Percentiles rank a stretch among this genome's conserved stretches.
Conservation (phyloP, 192 early-diverging fungal species). For the Entomortierella chlamydospora region DNA sequence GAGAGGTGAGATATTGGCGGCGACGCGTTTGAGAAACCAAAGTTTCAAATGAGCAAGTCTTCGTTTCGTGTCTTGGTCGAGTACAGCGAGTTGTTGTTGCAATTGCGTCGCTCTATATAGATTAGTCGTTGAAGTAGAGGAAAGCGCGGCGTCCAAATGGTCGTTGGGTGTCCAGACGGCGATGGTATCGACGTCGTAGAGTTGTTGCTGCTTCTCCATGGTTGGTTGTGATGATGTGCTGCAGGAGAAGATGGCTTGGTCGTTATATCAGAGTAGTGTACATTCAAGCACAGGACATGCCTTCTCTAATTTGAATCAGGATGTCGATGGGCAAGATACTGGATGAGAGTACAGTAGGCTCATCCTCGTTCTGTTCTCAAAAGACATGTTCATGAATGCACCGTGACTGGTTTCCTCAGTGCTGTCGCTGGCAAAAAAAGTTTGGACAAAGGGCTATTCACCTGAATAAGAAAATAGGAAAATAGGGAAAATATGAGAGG, state of each 20-base stretch:
- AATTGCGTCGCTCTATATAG: not conserved
- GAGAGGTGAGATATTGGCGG: conserved; percentile 41
- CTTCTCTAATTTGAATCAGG: too few relatives aligned
- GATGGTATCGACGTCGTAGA: conserved; percentile 56
- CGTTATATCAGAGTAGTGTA: too few relatives aligned
- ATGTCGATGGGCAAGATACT: too few relatives aligned
- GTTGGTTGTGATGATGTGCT: not conserved
- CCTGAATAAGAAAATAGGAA: too few relatives aligned
- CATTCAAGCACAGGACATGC: too few relatives aligned
- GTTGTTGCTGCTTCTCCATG: conserved; percentile 47
- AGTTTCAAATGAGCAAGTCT: conserved; percentile 24
- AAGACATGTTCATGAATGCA: too few relatives aligned
- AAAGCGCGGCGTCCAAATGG: conserved; percentile 18
- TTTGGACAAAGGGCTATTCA: not conserved
- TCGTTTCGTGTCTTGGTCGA: conserved; percentile 31
- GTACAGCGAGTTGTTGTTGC: conserved; percentile 19
- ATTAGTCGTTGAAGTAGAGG: not conserved
- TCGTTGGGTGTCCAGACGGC: conserved; percentile 57
- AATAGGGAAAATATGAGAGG: not conserved
- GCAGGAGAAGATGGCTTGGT: not conserved
- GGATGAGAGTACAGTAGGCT: too few relatives aligned
- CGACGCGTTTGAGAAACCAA: conserved; percentile 42
- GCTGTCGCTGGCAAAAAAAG: not conserved
- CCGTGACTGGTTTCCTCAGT: too few relatives aligned
- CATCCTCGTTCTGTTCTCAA: too few relatives aligned